Evolutionary conservation across 257 asterid species (phyloP), one percentile per base, ranked within the genome.

Genomic region (Schizonepeta tenuifolia): DNA sequence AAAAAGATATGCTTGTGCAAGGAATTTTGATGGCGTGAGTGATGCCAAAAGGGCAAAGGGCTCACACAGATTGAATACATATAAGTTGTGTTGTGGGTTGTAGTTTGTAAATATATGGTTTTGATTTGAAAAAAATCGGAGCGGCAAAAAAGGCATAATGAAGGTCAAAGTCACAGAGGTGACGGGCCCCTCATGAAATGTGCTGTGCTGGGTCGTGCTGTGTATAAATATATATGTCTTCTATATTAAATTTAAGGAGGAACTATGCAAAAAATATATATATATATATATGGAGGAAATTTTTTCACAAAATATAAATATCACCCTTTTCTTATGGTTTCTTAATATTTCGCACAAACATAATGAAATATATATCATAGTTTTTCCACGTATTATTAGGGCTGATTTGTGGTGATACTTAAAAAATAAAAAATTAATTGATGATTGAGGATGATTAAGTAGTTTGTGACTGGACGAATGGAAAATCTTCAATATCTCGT

Each of bases 131-230:
- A 78, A 75, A 77, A 49, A 38, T 9, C 62, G 56, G 66, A 53
- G 88, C 62, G 79, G 83, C 12, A 62, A 69, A 84, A 62, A 69
- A 84, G 82, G 95, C 95, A 80, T 86, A 9, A 8, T 9, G 83
- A 85, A 76, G 96, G 96, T 91, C 96, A 87, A 91, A 91, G 97
- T 91, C 89, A 83, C 90, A 78, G 74, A 80, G 95, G 90, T 83
- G 97, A 89, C 97, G 63, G 97, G 93, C 96, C 87, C 40, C 50
- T 74, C 72, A 77, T 80, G 80, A 75, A 67, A 65, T 83, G 85
- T 67, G 78, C 76, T 74, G 12, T 6, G 40, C 2, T 35, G 6
- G 0, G 62, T 68, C n/a, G n/a, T n/a, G n/a, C n/a, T 78, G 76
- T 88, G 88, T 82, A 84, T 80, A 80, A 11, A 7, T 4, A 24